Base-by-base conservation (phyloP, 257 asterid species). In the Rhazya stricta region DNA sequence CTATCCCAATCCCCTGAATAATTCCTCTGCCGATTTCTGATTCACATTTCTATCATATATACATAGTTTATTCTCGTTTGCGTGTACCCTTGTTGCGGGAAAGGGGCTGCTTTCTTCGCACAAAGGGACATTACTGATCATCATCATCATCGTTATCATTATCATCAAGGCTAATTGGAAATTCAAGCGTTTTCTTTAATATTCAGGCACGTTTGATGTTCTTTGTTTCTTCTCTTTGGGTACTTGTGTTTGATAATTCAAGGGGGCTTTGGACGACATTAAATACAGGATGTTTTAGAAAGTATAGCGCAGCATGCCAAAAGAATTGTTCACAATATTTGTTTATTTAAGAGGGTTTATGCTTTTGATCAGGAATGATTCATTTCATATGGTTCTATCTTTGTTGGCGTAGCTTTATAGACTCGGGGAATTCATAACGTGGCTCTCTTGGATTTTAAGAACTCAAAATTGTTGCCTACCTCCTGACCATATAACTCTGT, bases 1-100 rank as follows among this genome's bases (percentile, higher is more conserved):
- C 69, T 78, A 36, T 65, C 67, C 37, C 65, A 46, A 70, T 74
- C 80, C 79, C 83, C 72, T 58, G n/a, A 21, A 16, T 32, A 66
- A n/a, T 34, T 56, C 62, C 63, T 57, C 25, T 43, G n/a, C 37
- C 62, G 3, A 67, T 71, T n/a, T 75, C 19, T 41, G 34, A 60
- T 34, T 29, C 50, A 37, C 67, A 42, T 3, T 29, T 41, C 5
- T 34, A 34, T 48, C 9, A 53, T 34, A 65, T n/a, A 56, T 2
- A 2, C 29, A 42, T 23, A 51, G 32, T 30, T 23, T 69, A 23
- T 39, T 48, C 27, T 32, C 58, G 19, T 67, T 54, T 68, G 51
- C n/a, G 12, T 45, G 61, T 12, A 10, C 30, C 25, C 51, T 56
- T 78, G 15, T 6, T 32, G 21, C 8, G 19, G 9, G 8, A 6